Evolutionary conservation across 2,329 filamentous ascomycete species (phyloP), one percentile per base, ranked within the genome.

Genomic region (Penicillium decumbens): DNA sequence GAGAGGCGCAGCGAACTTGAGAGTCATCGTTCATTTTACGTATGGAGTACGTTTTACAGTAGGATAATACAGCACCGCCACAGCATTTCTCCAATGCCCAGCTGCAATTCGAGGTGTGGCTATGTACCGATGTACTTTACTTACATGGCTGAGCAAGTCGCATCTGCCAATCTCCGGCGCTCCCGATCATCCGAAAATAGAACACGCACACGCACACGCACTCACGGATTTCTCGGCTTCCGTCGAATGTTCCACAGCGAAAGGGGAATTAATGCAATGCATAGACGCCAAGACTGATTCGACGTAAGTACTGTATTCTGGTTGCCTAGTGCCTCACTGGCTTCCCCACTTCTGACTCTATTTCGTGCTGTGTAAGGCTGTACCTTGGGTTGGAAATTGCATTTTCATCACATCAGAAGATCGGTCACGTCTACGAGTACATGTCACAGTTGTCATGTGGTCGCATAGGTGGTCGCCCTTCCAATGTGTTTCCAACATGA

Each of bases 161-260:
- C 18, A 45, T 30, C 13, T n/a, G n/a, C n/a, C n/a, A 33, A 27
- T 30, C 18, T 12, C 39, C 43, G 39, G 38, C 7, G 4, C 15
- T 39, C 23, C 35, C 44, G 44, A 29, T 40, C 13, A 2, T 18
- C 45, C 23, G 4, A 29, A 47, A 55, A 57, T 53, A 56, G 49
- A 27, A 44, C 41, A 15, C 46, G 44, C 15, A 18, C 15, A 18
- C 15, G 15, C 15, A 18, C 15, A 18, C 15, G 47, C 3, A 54
- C n/a, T n/a, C n/a, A n/a, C n/a, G n/a, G n/a, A n/a, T n/a, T 54
- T 45, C 20, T 47, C 51, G 53, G 54, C 50, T 54, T 51, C 50
- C 45, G 51, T 56, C 54, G 40, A 54, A 52, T 51, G 47, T 49
- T 27, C 35, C 35, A 42, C 9, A 18, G 18, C 15, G 20, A 37